phyloP scores from a whole-genome alignment of 441 rosid species.

The Syzygium malaccense region DNA sequence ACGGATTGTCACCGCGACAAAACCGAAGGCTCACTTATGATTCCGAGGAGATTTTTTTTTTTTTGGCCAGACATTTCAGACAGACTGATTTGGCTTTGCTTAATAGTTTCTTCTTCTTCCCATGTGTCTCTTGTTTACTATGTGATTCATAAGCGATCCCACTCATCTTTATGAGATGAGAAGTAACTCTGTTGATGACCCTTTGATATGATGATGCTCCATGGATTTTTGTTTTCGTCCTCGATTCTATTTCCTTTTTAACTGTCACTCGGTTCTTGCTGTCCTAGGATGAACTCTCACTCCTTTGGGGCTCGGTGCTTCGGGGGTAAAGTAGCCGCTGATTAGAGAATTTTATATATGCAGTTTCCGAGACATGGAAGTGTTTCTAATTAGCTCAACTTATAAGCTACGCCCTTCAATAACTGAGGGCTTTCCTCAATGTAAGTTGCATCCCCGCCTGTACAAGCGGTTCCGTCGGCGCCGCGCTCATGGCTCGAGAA shows the following conservation, averaged over 20 bases:
- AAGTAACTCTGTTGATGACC: neutral
- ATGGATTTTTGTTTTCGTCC: neutral
- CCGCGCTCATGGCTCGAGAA: neutral
- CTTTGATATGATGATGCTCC: neutral
- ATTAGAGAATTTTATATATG: neutral
- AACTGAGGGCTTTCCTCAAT: too few relatives aligned
- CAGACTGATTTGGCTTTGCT: neutral
- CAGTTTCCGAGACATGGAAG: neutral
- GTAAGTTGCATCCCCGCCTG: too few relatives aligned
- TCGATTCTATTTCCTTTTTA: neutral
- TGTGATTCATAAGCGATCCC: neutral
- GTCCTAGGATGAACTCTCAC: neutral
- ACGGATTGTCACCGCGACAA: conserved; percentile 74
- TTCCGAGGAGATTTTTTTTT: neutral
- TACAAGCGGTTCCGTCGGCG: neutral
- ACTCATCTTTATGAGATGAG: neutral
- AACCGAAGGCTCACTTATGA: conserved; percentile 39
- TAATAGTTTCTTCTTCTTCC: neutral
- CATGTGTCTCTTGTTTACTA: neutral
- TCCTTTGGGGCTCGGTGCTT: neutral
- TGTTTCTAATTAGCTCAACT: neutral
- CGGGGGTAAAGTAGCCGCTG: neutral
- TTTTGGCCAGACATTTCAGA: neutral
- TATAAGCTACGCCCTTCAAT: too few relatives aligned
- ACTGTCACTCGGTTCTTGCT: neutral